A percentile compares a stretch with the other conserved stretches of the same genome.
phyloP scores from a whole-genome alignment of 2,329 filamentous ascomycete species.

The Seiridium cupressi region DNA sequence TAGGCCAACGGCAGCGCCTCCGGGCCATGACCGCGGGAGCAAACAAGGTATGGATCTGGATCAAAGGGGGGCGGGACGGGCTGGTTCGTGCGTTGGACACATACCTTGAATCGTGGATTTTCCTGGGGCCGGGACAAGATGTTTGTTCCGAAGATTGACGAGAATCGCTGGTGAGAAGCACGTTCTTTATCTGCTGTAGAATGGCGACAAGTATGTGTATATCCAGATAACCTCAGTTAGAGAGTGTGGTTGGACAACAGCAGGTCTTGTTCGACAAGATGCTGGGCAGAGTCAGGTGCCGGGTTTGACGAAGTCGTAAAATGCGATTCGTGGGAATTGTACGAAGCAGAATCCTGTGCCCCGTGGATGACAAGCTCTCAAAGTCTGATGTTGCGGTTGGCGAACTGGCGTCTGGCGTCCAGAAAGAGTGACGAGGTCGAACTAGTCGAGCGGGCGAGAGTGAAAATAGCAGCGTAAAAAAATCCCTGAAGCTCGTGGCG shows the following conservation, averaged over 20 bases:
- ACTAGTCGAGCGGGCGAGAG: background rate
- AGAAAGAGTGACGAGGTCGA: constrained; percentile 4
- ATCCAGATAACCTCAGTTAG: constrained; percentile 1
- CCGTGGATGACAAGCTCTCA: background rate
- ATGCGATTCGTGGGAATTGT: background rate
- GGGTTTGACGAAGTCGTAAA: constrained; percentile 1
- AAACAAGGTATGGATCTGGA: background rate
- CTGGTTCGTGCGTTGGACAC: background rate
- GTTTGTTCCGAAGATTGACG: background rate
- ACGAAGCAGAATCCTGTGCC: constrained; percentile 6
- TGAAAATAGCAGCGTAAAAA: background rate
- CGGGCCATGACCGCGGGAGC: too few relatives aligned
- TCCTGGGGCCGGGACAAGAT: background rate
- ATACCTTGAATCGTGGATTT: background rate
- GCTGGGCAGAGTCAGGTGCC: background rate
- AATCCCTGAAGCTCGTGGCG: background rate
- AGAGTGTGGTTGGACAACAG: constrained; percentile 13
- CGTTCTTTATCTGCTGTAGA: background rate
- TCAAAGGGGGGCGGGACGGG: background rate
- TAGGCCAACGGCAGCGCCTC: background rate
- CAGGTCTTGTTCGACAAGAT: constrained; percentile 9
- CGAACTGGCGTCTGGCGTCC: constrained; percentile 3
- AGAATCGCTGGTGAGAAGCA: background rate
- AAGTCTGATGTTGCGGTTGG: background rate
- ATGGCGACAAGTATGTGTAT: background rate